phyloP scores from a whole-genome alignment of 2,329 filamentous ascomycete genomes.

The Paracorniculantispora psalliotae region DNA sequence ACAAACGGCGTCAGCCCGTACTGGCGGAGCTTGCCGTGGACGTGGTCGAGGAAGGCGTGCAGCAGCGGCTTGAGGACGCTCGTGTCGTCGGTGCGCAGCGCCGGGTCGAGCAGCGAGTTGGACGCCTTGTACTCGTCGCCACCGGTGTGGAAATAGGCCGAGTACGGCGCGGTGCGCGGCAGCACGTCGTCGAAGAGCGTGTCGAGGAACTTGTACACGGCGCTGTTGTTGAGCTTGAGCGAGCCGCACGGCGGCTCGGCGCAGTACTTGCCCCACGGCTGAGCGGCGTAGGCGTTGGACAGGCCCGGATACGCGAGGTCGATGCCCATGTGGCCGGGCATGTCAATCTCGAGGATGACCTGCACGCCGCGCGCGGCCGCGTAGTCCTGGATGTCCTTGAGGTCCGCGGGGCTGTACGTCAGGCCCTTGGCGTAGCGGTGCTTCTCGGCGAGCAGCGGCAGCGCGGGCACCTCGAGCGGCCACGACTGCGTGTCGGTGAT shows the following conservation, averaged over 20 bases:
- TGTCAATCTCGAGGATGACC: slow-evolving; percentile 72
- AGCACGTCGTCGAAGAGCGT: slow-evolving; percentile 69
- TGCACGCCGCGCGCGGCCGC: slow-evolving; percentile 64
- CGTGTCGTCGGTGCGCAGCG: slow-evolving; percentile 60
- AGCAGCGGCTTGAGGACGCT: slow-evolving; percentile 67
- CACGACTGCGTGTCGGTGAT: slow-evolving; percentile 83
- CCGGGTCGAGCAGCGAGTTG: slow-evolving; percentile 68
- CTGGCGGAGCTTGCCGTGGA: slow-evolving; percentile 59
- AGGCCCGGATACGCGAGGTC: slow-evolving; percentile 64
- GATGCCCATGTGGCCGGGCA: slow-evolving; percentile 74
- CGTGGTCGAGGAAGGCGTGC: slow-evolving; percentile 68
- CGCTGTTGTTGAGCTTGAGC: slow-evolving; percentile 69
- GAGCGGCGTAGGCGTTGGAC: slow-evolving; percentile 57
- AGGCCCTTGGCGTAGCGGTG: slow-evolving; percentile 68
- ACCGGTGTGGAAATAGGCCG: slow-evolving; percentile 76
- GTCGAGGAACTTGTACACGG: slow-evolving; percentile 66
- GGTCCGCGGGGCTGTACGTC: slow-evolving; percentile 61
- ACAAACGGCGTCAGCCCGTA: slow-evolving; percentile 68
- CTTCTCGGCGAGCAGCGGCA: slow-evolving; percentile 57
- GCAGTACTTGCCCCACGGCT: slow-evolving; percentile 56
- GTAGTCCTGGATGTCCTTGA: slow-evolving; percentile 64
- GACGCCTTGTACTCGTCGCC: slow-evolving; percentile 83
- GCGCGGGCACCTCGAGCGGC: slow-evolving; percentile 72
- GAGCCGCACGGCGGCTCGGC: slow-evolving; percentile 62
- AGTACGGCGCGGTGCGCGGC: slow-evolving; percentile 63